Evolutionary conservation across 1,284 basidiomycete genomes (phyloP).

Genomic region (Trichosporon inkin): DNA sequence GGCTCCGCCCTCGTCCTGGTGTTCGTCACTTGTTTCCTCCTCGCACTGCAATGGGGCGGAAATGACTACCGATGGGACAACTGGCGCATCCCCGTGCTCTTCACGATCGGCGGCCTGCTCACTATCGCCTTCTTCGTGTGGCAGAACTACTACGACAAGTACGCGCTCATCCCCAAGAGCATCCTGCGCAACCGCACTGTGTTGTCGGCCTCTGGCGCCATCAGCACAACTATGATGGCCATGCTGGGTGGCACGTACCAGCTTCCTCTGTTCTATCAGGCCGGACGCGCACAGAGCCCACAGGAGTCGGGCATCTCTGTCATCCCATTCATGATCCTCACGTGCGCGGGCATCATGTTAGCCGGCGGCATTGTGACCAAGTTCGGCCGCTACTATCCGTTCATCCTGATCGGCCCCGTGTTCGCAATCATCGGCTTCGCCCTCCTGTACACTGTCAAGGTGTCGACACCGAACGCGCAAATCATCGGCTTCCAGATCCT

Average conservation of each 20-base stretch:
- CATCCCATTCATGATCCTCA: conserved; percentile 51
- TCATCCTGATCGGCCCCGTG: conserved; percentile 39
- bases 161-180: conserved; percentile 41
- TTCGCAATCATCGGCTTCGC: conserved; percentile 52
- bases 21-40: conserved; percentile 49
- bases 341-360: conserved; percentile 49
- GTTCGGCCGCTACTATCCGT: conserved; percentile 51
- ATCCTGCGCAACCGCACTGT: conserved; percentile 46
- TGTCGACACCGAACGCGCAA: conserved; percentile 39
- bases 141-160: conserved; percentile 46
- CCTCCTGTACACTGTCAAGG: conserved; percentile 52
- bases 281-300: conserved; percentile 44
- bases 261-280: conserved; percentile 53
- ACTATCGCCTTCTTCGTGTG: conserved; percentile 47
- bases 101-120: conserved; percentile 46
- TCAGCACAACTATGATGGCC: conserved; percentile 51
- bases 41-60: conserved; percentile 53
- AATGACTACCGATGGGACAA: conserved; percentile 42
- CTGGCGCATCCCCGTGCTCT: conserved; percentile 47
- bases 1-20: conserved; percentile 50
- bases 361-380: conserved; percentile 46
- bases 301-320: conserved; percentile 53
- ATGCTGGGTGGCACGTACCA: conserved; percentile 50
- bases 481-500: conserved; percentile 55
- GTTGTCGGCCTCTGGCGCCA: conserved; percentile 40